These are phyloP conservation scores for Penicillium roqueforti DNA, from an alignment of 495 filamentous ascomycete species.

Conservation along the genomic window DNA sequence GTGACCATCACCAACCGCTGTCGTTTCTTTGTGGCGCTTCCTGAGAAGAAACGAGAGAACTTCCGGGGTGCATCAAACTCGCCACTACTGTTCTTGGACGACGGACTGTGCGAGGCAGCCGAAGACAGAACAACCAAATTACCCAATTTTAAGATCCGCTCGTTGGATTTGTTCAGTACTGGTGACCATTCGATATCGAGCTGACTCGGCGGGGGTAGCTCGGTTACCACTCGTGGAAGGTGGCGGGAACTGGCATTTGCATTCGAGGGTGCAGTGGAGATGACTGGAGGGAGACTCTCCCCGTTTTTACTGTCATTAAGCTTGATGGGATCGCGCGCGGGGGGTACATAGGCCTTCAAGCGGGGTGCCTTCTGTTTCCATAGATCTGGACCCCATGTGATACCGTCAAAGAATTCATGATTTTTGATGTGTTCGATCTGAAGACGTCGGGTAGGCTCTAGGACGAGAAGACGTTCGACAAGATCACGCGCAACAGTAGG, in stretches of 20 bases:
- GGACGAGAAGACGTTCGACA: conserved; percentile 84
- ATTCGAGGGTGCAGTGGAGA: conserved; percentile 46
- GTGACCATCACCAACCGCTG: conserved; percentile 95
- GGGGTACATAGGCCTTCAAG: conserved; percentile 80
- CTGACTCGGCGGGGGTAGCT: conserved; percentile 91
- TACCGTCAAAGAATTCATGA: conserved; percentile 93
- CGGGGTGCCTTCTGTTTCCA: conserved; percentile 92
- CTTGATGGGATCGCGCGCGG: conserved; percentile 75
- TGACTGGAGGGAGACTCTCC: conserved; percentile 46
- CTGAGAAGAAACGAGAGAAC: conserved; percentile 87
- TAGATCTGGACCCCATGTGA: conserved; percentile 75
- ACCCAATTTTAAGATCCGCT: conserved; percentile 91
- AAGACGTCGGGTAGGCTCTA: conserved; percentile 83
- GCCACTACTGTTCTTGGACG: conserved; percentile 57
- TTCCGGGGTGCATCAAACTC: conserved; percentile 69
- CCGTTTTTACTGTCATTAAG: conserved; percentile 57
- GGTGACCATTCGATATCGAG: conserved; percentile 99
- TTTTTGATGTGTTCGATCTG: conserved; percentile 96
- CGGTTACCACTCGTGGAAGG: conserved; percentile 83
- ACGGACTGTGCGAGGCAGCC: conserved; percentile 63
- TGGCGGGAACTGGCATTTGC: conserved; percentile 44
- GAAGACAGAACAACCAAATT: conserved; percentile 79
- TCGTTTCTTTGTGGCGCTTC: conserved; percentile 83
- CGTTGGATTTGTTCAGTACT: conserved; percentile 83
- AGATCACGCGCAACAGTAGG: conserved; percentile 84